Evolutionary conservation across 2,329 filamentous ascomycete genomes (phyloP).

Genomic region (Apiospora phragmitis): DNA sequence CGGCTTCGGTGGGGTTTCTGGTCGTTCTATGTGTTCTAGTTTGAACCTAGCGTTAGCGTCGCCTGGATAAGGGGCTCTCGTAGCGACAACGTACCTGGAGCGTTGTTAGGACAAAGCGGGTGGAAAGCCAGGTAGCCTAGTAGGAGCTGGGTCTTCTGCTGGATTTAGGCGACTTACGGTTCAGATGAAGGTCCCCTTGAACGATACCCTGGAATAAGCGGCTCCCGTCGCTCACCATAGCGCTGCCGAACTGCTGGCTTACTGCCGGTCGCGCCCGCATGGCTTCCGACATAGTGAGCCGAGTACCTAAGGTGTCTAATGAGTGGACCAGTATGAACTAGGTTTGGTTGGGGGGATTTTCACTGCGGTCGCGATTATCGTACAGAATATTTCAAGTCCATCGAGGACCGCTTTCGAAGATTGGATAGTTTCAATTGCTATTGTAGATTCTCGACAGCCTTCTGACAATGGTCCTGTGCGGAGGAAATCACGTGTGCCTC

Average conservation of each 20-base stretch:
- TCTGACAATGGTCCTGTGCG: background rate
- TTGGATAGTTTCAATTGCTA: background rate
- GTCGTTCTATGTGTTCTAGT: too few relatives aligned
- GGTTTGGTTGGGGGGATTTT: background rate
- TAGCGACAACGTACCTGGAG: too few relatives aligned
- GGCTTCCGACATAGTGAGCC: background rate
- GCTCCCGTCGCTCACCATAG: background rate
- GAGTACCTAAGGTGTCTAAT: background rate
- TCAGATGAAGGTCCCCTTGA: background rate
- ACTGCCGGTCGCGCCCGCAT: background rate
- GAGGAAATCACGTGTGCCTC: background rate
- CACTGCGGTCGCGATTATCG: background rate
- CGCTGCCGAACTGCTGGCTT: background rate
- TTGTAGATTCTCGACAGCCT: background rate
- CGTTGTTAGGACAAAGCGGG: too few relatives aligned
- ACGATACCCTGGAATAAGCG: background rate
- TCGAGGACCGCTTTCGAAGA: background rate
- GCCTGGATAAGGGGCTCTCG: too few relatives aligned
- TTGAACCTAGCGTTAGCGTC: too few relatives aligned
- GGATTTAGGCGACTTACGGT: too few relatives aligned
- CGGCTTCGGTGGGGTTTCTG: constrained; percentile 5
- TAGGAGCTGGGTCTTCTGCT: too few relatives aligned
- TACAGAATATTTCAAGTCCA: background rate
- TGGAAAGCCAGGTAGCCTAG: too few relatives aligned
- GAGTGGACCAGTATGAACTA: background rate